Conservation (phyloP, 2,329 filamentous ascomycete species). For the Epichloe coenophiala region DNA sequence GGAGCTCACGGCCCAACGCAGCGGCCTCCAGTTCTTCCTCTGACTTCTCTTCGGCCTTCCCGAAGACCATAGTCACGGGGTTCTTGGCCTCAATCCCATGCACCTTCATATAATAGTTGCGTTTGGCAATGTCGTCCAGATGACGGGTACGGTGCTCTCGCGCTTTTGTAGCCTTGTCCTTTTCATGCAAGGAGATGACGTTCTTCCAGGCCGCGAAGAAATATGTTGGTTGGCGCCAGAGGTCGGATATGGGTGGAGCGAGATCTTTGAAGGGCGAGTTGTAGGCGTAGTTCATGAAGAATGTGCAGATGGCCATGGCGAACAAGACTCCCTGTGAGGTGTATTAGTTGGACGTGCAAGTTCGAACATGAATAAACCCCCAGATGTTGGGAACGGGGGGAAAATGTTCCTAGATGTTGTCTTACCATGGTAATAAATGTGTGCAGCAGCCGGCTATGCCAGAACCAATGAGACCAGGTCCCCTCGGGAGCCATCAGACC, state of each 20-base stretch:
- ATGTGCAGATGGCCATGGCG: constrained; percentile 56
- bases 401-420: not conserved
- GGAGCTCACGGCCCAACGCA: constrained; percentile 23
- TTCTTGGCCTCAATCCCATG: constrained; percentile 62
- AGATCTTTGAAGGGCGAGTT: constrained; percentile 71
- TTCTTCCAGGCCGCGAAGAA: constrained; percentile 53
- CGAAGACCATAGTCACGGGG: constrained; percentile 35
- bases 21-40: constrained; percentile 22
- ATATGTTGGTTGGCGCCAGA: constrained; percentile 55
- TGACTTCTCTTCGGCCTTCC: constrained; percentile 21
- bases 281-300: constrained; percentile 63
- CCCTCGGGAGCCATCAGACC: constrained; percentile 78
- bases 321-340: constrained; percentile 46
- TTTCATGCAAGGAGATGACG: constrained; percentile 64
- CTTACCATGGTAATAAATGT: constrained; percentile 71
- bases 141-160: constrained; percentile 58
- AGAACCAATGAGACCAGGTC: constrained; percentile 72
- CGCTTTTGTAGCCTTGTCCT: constrained; percentile 54
- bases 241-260: constrained; percentile 56
- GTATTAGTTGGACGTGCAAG: not conserved
- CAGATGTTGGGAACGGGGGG: not conserved
- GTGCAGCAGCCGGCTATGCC: constrained; percentile 66
- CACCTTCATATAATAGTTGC: constrained; percentile 70
- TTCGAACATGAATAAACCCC: not conserved
- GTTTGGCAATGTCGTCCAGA: constrained; percentile 78